Percentiles rank a stretch among this genome's conserved stretches.
phyloP scores from a whole-genome alignment of 441 rosid species.

The Manihot esculenta region DNA sequence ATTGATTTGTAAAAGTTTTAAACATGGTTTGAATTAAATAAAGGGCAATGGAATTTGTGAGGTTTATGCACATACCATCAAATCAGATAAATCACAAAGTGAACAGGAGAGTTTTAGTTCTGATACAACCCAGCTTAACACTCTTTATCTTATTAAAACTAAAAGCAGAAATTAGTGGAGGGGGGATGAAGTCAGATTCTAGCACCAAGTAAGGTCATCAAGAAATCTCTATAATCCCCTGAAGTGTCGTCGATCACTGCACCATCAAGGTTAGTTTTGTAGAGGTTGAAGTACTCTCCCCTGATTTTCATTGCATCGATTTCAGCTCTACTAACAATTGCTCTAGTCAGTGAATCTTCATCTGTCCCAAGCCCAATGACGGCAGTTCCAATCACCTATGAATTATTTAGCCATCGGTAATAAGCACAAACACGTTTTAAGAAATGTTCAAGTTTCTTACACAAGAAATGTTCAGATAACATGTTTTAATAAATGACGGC shows the following conservation, averaged over 20 bases:
- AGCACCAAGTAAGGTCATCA: conserved; percentile 68
- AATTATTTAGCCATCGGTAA: not conserved
- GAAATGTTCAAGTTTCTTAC: not conserved
- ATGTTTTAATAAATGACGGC: too few relatives aligned
- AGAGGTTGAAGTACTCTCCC: conserved; percentile 56
- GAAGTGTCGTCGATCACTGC: conserved; percentile 76
- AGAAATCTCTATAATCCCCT: conserved; percentile 66
- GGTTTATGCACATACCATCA: conserved; percentile 4
- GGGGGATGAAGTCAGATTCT: conserved; percentile 2
- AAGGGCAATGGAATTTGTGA: not conserved
- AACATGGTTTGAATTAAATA: not conserved
- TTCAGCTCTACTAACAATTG: conserved; percentile 73
- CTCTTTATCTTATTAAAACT: not conserved
- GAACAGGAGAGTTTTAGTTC: not conserved
- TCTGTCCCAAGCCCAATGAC: conserved; percentile 78
- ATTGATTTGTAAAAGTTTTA: too few relatives aligned
- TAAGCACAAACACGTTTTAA: not conserved
- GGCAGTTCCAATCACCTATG: conserved; percentile 56
- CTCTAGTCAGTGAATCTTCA: conserved; percentile 78
- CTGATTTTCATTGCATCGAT: conserved; percentile 62
- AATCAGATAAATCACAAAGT: not conserved
- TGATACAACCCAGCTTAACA: not conserved
- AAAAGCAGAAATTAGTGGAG: not conserved
- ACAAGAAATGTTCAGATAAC: too few relatives aligned
- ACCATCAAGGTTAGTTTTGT: conserved; percentile 53